Evolutionary conservation across 1,139 yeast genomes (phyloP), one percentile per base, ranked within the genome.

Genomic region (Spathaspora sp.): DNA sequence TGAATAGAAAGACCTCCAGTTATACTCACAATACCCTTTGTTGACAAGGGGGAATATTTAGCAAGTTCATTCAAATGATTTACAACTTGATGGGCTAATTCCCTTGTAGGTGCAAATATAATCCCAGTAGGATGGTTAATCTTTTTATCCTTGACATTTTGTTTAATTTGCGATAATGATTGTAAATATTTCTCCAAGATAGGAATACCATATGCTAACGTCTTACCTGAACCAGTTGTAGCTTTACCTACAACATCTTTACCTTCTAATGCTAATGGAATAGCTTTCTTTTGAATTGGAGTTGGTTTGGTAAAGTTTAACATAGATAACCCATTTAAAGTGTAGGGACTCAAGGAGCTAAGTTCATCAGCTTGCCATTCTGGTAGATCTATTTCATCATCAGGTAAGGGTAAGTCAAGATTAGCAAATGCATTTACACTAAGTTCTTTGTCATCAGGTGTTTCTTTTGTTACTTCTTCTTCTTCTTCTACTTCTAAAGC

Each of bases 151-250:
- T 62, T 56, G 17, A 54, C 55, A 43, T 67, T 65, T 2, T 57
- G 57, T 41, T 61, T 58, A 31, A 58, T 57, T 16, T 48, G 45
- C 7, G 55, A 54, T 31, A 65, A 48, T 20, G 68, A 63, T 7
- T 61, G 45, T 13, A 82, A 58, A 44, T 82, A 72, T 45, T 77
- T 78, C 59, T 95, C 97, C 48, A 93, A 65, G 24, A 95, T 85
- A n/a, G 99, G 98, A 23, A 93, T 80, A 43, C 97, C 97, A 62
- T 89, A 93, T 0, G 99, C 99, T 47, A 91, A 72, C 0, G 99
- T 93, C 61, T 93, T 93, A 74, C 99, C 99, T 0, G 97, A 89
- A 63, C 99, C 99, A 1, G 99, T 95, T 7, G 95, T 86, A 9
- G 99, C 99, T 60, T 93, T 95, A 47, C 99, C 99, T 54, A 95